phyloP scores from a whole-genome alignment of 108 stramenopile genomes.

The Skeletonema marinoi region DNA sequence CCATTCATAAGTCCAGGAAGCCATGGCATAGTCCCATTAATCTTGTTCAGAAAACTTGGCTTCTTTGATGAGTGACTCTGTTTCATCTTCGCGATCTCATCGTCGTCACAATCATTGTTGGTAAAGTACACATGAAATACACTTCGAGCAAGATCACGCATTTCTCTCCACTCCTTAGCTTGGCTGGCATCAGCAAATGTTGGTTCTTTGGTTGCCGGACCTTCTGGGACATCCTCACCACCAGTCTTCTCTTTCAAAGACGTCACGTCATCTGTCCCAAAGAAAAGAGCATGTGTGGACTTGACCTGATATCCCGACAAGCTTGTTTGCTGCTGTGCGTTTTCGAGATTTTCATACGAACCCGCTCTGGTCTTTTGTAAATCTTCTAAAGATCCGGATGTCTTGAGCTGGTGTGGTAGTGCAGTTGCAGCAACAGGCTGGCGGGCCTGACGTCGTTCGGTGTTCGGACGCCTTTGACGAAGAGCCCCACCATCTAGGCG shows the following conservation, averaged over 20 bases:
- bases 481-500: not conserved
- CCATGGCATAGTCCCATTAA: constrained; percentile 28
- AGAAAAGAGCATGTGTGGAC: constrained; percentile 1
- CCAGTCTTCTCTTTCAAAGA: not conserved
- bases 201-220: not conserved
- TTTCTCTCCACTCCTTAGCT: not conserved
- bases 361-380: too few species aligned
- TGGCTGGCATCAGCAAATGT: not conserved
- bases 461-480: not conserved
- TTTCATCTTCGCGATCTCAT: not conserved
- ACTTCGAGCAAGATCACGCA: constrained; percentile 6
- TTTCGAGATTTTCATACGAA: not conserved
- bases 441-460: not conserved
- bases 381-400: not conserved
- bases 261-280: constrained; percentile 18
- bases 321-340: not conserved
- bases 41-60: not conserved
- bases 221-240: not conserved
- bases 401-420: not conserved
- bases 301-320: not conserved
- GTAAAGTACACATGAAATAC: constrained; percentile 17
- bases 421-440: too few species aligned
- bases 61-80: not conserved
- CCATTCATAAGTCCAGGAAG: not conserved
- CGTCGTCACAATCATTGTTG: not conserved